Base-by-base conservation (phyloP, 768 basidiomycete genomes). In the Chlorophyllum brunneum region DNA sequence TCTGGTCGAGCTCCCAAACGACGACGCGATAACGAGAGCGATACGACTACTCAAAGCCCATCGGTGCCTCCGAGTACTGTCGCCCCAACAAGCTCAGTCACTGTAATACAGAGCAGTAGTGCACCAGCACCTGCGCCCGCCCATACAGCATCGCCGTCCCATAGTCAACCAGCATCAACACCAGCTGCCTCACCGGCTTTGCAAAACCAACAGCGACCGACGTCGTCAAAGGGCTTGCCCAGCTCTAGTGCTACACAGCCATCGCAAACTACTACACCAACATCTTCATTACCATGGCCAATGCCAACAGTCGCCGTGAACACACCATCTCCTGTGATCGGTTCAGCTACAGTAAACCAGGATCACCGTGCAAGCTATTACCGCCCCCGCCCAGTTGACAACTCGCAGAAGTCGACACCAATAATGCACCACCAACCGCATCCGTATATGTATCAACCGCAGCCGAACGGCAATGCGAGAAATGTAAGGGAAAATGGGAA, bases 241-340 rank as follows among this genome's bases (percentile, higher is more conserved):
- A 51, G 56, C 23, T 34, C 57, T 0, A 38, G n/a, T 8, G 39
- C 57, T 6, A 20, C 52, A 18, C 42, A 40, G 15, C 11, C 26
- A 10, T 46, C 53, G 29, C 57, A 54, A 48, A 48, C 61, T 22
- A 52, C 67, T 30, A 42, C 67, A 9, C 39, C 71, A 13, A 46
- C 65, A 7, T 57, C 70, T 10, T 62, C 56, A 40, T 39, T 82
- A 43, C 83, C 84, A 3, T 88, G 82, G 77, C 83, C 86, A 5
- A 86, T 87, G 83, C 85, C 86, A 1, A 85, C 82, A 1, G 77
- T 86, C 26, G 85, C 86, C 1, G 81, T 75, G 8, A 74, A 75
- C 39, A 80, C 81, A 2, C 62, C 78, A 0, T 79, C 84, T 4
- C 77, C 83, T 2, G 77, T 84, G 3, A 70, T 85, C 18, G 57